These are phyloP conservation scores for Vinca minor DNA, from an alignment of 257 asterid species.

Conservation along the genomic window DNA sequence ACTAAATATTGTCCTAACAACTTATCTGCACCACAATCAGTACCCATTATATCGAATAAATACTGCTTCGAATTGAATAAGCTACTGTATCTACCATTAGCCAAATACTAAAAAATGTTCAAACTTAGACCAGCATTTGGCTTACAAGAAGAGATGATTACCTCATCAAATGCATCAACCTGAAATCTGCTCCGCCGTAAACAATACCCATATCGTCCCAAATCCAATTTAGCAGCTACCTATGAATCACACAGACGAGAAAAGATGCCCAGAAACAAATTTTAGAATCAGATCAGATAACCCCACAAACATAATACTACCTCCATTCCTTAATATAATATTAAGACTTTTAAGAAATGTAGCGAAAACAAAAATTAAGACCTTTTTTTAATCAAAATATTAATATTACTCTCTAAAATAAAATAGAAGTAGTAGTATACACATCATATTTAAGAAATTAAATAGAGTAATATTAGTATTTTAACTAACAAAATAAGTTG, in stretches of 20 bases:
- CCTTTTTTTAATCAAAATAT: too few species aligned
- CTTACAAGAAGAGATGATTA: slow-evolving; percentile 12
- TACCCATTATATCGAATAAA: not conserved
- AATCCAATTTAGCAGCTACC: slow-evolving; percentile 7
- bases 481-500: too few species aligned
- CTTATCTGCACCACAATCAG: not conserved
- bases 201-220: slow-evolving; percentile 26
- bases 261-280: not conserved
- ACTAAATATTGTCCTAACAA: not conserved
- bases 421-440: too few species aligned
- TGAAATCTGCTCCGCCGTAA: slow-evolving; percentile 28
- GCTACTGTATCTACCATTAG: not conserved
- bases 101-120: not conserved
- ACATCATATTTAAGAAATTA: too few species aligned
- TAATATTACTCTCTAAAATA: too few species aligned
- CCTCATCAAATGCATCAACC: slow-evolving; percentile 56
- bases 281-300: not conserved
- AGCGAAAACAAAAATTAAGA: too few species aligned
- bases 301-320: not conserved
- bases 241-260: not conserved
- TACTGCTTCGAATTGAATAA: not conserved
- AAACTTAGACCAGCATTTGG: not conserved
- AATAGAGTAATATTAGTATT: too few species aligned
- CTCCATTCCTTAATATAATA: too few species aligned
- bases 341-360: too few species aligned